phyloP scores from a whole-genome alignment of 768 basidiomycete genomes.

The Hypholoma fasciculare region DNA sequence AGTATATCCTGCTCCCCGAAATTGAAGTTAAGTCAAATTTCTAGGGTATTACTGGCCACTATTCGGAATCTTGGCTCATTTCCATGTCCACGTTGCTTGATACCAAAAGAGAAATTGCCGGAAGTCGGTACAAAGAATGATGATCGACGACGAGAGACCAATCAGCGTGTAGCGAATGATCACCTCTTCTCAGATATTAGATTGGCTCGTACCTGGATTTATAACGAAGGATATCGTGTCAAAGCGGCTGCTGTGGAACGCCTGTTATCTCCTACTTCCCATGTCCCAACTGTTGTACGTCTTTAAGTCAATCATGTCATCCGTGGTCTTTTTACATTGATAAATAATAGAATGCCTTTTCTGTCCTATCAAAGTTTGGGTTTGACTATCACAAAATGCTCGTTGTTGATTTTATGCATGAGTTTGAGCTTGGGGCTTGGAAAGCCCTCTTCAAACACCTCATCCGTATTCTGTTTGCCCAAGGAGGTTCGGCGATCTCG shows the following conservation, averaged over 20 bases:
- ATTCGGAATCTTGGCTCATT: slow-evolving; percentile 30
- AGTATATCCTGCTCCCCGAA: background rate
- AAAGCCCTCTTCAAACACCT: slow-evolving; percentile 33
- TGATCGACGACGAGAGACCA: background rate
- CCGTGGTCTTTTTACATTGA: background rate
- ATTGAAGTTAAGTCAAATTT: background rate
- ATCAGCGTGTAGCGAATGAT: slow-evolving; percentile 8
- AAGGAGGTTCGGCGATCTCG: background rate
- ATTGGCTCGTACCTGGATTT: slow-evolving; percentile 4
- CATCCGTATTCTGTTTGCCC: slow-evolving; percentile 24
- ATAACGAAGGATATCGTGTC: slow-evolving; percentile 4
- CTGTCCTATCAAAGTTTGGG: slow-evolving; percentile 11
- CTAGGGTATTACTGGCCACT: slow-evolving; percentile 32
- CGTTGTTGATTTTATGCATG: slow-evolving; percentile 32
- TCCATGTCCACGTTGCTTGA: slow-evolving; percentile 38
- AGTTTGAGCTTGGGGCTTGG: slow-evolving; percentile 37
- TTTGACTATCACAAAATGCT: slow-evolving; percentile 26
- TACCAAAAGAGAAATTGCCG: slow-evolving; percentile 24
- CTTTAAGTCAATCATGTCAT: background rate
- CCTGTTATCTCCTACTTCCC: slow-evolving; percentile 3
- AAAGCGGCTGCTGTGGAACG: background rate
- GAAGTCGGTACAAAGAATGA: slow-evolving; percentile 27
- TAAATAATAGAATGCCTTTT: slow-evolving; percentile 30
- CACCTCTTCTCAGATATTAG: background rate
- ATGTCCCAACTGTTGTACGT: slow-evolving; percentile 14